Evolutionary conservation across 768 basidiomycete genomes (phyloP).

Genomic region (Rubroboletus satanas): DNA sequence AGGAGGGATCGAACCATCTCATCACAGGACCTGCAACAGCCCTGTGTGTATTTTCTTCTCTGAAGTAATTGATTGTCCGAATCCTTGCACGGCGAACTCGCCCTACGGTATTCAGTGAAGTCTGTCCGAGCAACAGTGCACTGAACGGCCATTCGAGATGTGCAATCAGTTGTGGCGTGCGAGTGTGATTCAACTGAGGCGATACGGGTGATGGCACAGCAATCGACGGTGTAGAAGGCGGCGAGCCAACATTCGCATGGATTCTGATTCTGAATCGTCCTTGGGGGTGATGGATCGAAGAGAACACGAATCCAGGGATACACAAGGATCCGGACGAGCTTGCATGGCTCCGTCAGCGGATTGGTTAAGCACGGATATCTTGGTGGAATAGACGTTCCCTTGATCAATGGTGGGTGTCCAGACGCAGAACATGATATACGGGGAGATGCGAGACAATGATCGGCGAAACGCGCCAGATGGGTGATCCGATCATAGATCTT

Average conservation of each 20-base stretch:
- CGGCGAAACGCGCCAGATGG: neutral
- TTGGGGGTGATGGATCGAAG: neutral
- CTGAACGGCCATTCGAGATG: too few species aligned
- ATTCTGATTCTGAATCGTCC: neutral
- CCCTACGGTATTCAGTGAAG: too few species aligned
- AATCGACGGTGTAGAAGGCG: neutral
- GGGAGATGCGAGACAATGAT: neutral
- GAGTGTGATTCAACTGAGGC: neutral
- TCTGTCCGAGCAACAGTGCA: neutral
- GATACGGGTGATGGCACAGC: neutral
- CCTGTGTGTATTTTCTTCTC: neutral
- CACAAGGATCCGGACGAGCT: neutral
- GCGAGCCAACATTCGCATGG: neutral
- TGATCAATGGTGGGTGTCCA: neutral
- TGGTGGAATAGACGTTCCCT: neutral
- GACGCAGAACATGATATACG: neutral
- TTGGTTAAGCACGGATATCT: neutral
- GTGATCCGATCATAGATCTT: neutral
- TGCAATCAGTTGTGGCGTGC: neutral
- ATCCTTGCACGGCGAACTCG: neutral
- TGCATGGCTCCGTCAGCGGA: neutral
- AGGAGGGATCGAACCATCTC: neutral
- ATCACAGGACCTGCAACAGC: neutral
- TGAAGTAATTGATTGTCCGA: neutral
- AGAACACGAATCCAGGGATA: neutral